These are phyloP conservation scores for Suillus clintonianus DNA, from an alignment of 768 basidiomycete genomes.

Conservation along the genomic window DNA sequence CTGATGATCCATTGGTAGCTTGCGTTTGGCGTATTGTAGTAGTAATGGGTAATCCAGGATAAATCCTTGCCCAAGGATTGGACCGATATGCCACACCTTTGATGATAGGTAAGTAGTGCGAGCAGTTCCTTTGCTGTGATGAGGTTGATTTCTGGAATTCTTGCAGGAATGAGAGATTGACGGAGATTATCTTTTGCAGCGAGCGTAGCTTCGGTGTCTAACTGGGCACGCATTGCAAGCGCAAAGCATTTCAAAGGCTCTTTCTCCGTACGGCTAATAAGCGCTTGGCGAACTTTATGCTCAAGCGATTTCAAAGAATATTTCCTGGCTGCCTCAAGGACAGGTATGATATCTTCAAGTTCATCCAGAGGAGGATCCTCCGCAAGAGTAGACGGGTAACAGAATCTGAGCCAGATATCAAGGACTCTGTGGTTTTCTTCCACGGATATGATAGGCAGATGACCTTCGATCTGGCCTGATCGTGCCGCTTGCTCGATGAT, in stretches of 20 bases:
- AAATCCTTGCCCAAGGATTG: not conserved
- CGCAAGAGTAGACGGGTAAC: constrained; percentile 12
- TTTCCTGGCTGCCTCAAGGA: constrained; percentile 6
- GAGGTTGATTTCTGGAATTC: constrained; percentile 21
- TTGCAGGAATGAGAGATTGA: constrained; percentile 16
- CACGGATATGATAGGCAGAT: constrained; percentile 8
- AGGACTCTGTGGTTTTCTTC: constrained; percentile 11
- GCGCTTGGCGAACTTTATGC: constrained; percentile 15
- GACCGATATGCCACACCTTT: constrained; percentile 3
- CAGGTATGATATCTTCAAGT: not conserved
- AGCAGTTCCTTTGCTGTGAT: constrained; percentile 22
- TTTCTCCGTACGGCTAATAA: constrained; percentile 13
- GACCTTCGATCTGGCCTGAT: constrained; percentile 8
- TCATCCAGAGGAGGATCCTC: constrained; percentile 9
- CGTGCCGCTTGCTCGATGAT: constrained; percentile 27
- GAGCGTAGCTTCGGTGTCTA: constrained; percentile 17
- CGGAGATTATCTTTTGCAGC: constrained; percentile 26
- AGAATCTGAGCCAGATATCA: constrained; percentile 13
- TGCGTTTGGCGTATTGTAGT: too few relatives aligned
- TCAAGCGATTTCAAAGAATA: constrained; percentile 6
- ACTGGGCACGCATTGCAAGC: constrained; percentile 22
- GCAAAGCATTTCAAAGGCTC: constrained; percentile 28
- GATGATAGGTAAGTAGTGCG: constrained; percentile 14
- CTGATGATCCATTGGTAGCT: constrained; percentile 3
- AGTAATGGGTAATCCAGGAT: constrained; percentile 6